Evolutionary conservation across 495 filamentous ascomycete genomes (phyloP).

Genomic region (Aspergillus homomorphus): DNA sequence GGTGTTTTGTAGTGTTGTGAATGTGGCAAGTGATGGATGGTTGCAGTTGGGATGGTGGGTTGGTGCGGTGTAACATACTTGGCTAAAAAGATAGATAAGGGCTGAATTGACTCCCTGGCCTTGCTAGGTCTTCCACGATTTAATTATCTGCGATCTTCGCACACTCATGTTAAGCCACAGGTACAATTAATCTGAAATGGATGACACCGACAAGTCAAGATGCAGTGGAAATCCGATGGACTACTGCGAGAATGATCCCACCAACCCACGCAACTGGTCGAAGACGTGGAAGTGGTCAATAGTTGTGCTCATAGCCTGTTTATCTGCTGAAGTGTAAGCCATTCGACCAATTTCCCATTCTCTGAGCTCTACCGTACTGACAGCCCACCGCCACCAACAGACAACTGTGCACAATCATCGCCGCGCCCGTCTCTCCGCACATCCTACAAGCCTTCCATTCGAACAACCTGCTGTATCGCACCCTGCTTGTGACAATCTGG

Average conservation of each 20-base stretch:
- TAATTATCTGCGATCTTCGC: too few species aligned
- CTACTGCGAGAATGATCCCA: not conserved
- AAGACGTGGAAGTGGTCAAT: not conserved
- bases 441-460: slow-evolving; percentile 5
- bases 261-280: not conserved
- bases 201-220: not conserved
- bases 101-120: too few species aligned
- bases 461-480: slow-evolving; percentile 5
- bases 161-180: too few species aligned
- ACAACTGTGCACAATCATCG: slow-evolving; percentile 7
- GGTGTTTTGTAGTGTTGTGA: not conserved
- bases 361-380: not conserved
- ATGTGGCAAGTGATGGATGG: too few species aligned
- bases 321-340: not conserved
- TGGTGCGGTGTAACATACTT: too few species aligned
- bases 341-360: not conserved
- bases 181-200: not conserved
- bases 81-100: too few species aligned
- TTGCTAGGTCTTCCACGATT: too few species aligned
- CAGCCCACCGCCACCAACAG: not conserved
- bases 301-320: not conserved
- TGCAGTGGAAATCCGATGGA: not conserved
- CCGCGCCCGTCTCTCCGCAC: slow-evolving; percentile 1
- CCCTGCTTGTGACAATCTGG: slow-evolving; percentile 8
- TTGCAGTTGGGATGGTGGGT: too few species aligned